Conservation (phyloP, 2,329 filamentous ascomycete genomes). For the Diaporthe australafricana region DNA sequence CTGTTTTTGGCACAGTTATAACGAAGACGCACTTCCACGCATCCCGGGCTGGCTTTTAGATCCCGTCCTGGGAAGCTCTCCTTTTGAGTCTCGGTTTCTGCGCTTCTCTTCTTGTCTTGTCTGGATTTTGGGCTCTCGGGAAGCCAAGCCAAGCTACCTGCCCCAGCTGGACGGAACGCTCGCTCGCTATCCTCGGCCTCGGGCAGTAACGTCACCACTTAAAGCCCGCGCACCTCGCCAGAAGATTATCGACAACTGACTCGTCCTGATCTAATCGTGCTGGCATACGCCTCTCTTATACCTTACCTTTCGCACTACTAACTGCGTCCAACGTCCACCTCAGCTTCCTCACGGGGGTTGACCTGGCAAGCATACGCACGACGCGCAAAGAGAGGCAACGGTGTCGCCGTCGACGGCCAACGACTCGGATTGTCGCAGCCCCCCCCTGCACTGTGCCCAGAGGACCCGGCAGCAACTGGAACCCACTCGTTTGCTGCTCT, state of each 20-base stretch:
- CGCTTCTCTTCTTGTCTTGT: background rate
- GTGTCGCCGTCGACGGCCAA: slow-evolving; percentile 24
- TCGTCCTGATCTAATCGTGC: background rate
- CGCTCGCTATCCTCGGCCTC: slow-evolving; percentile 9
- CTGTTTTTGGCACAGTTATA: slow-evolving; percentile 13
- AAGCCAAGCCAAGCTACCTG: background rate
- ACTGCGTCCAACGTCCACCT: slow-evolving; percentile 10
- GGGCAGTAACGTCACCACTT: slow-evolving; percentile 25
- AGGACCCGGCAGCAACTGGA: slow-evolving; percentile 12
- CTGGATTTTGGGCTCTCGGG: background rate
- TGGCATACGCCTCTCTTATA: slow-evolving; percentile 2
- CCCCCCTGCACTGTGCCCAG: background rate
- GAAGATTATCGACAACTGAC: background rate
- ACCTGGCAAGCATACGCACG: slow-evolving; percentile 2
- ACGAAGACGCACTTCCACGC: slow-evolving; percentile 15
- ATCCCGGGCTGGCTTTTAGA: slow-evolving; percentile 8
- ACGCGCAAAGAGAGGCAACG: slow-evolving; percentile 8
- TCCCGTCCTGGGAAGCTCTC: slow-evolving; percentile 2
- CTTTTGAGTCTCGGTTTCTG: background rate
- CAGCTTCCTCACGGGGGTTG: slow-evolving; percentile 21
- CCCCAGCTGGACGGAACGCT: slow-evolving; percentile 11
- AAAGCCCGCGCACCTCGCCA: slow-evolving; percentile 8
- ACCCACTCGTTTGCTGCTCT: slow-evolving; percentile 26
- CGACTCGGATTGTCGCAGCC: slow-evolving; percentile 24
- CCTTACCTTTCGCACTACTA: slow-evolving; percentile 5